Evolutionary conservation across 2,329 filamentous ascomycete genomes (phyloP).

Genomic region (Myrmaecium sp.): DNA sequence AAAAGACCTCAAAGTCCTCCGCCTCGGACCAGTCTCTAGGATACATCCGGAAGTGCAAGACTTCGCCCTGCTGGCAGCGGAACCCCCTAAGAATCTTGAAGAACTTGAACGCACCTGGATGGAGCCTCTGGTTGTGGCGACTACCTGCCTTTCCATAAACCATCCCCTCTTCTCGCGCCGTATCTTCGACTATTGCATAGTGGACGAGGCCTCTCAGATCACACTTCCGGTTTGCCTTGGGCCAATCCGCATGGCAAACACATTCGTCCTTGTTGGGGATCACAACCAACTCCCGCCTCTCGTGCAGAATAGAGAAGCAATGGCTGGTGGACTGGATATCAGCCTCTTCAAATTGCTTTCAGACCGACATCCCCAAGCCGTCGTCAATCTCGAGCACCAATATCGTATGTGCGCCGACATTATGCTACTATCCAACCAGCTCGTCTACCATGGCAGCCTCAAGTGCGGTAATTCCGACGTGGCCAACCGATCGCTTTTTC

Average conservation of each 20-base stretch:
- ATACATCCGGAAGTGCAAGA: constrained; percentile 75
- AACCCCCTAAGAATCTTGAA: constrained; percentile 59
- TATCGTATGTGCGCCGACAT: constrained; percentile 98
- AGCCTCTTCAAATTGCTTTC: constrained; percentile 89
- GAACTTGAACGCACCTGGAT: constrained; percentile 75
- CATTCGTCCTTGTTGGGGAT: constrained; percentile 89
- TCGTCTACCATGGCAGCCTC: constrained; percentile 82
- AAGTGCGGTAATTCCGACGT: constrained; percentile 75
- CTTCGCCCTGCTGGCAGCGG: constrained; percentile 64
- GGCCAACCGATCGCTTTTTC: constrained; percentile 47
- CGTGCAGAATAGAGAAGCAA: constrained; percentile 80
- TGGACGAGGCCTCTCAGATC: constrained; percentile 95
- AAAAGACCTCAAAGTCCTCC: constrained; percentile 58
- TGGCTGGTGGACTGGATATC: constrained; percentile 72
- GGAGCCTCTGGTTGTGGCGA: constrained; percentile 75
- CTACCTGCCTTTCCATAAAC: constrained; percentile 83
- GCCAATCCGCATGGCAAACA: constrained; percentile 80
- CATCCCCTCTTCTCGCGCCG: constrained; percentile 79
- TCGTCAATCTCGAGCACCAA: constrained; percentile 85
- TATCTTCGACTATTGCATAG: constrained; percentile 93
- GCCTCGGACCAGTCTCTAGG: constrained; percentile 73
- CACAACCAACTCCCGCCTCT: constrained; percentile 91
- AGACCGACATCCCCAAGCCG: constrained; percentile 69
- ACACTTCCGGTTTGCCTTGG: constrained; percentile 88
- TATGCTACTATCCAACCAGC: constrained; percentile 79